Conservation (phyloP, 2,329 filamentous ascomycete genomes). For the Chrysoporthe cubensis region DNA sequence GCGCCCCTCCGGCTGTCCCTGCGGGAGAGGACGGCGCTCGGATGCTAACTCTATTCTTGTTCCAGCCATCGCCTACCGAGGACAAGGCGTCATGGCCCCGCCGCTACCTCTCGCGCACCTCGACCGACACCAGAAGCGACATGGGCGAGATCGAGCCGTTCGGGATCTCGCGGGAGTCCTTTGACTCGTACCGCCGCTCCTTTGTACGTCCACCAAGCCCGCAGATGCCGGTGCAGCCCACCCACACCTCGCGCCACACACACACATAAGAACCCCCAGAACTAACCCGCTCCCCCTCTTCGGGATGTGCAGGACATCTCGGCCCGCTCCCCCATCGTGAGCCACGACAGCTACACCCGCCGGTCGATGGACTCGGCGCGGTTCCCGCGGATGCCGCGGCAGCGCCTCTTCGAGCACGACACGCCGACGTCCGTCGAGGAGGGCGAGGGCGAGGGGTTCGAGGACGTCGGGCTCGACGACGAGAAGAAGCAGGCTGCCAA, state of each 20-base stretch:
- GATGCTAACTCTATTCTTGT: slow-evolving; percentile 13
- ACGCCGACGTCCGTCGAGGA: slow-evolving; percentile 68
- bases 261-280: too few relatives aligned
- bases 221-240: not conserved
- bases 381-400: slow-evolving; percentile 63
- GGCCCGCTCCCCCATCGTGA: slow-evolving; percentile 76
- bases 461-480: slow-evolving; percentile 89
- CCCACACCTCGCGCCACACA: too few relatives aligned
- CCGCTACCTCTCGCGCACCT: slow-evolving; percentile 57
- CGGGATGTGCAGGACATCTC: slow-evolving; percentile 74
- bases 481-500: slow-evolving; percentile 52
- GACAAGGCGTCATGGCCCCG: slow-evolving; percentile 73
- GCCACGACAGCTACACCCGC: slow-evolving; percentile 63
- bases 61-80: slow-evolving; percentile 82
- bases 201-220: slow-evolving; percentile 68
- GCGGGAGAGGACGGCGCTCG: too few relatives aligned
- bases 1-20: not conserved
- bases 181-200: slow-evolving; percentile 93
- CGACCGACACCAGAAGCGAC: slow-evolving; percentile 58
- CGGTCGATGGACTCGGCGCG: slow-evolving; percentile 80
- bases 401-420: slow-evolving; percentile 61
- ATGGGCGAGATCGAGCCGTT: slow-evolving; percentile 88
- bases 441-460: slow-evolving; percentile 63
- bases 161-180: slow-evolving; percentile 93
- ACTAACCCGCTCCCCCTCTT: too few relatives aligned